phyloP scores from a whole-genome alignment of 106 monocot genomes.

The Dioscorea zingiberensis region DNA sequence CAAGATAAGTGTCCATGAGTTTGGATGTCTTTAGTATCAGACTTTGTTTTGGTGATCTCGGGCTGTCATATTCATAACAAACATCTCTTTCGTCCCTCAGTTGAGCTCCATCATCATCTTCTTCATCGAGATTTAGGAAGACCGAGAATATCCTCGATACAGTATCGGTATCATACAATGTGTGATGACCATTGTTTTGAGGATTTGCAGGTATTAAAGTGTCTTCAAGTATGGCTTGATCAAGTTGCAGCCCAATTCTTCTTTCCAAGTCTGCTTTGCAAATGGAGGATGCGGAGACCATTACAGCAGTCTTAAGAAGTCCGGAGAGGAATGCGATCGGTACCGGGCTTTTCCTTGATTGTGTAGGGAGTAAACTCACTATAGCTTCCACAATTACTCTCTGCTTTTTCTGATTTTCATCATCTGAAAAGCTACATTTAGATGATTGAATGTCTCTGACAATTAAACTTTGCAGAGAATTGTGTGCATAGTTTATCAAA shows the following conservation, averaged over 20 bases:
- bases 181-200: conserved; percentile 20
- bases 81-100: conserved; percentile 30
- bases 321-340: conserved; percentile 73
- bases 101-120: conserved; percentile 34
- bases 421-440: conserved; percentile 20
- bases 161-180: conserved; percentile 70
- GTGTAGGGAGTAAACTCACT: conserved; percentile 60
- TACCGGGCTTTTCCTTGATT: conserved; percentile 65
- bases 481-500: conserved; percentile 66
- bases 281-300: conserved; percentile 35
- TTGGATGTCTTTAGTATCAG: conserved; percentile 54
- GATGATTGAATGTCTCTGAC: conserved; percentile 17
- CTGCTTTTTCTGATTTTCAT: conserved; percentile 41
- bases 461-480: conserved; percentile 34
- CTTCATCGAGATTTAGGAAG: conserved; percentile 61
- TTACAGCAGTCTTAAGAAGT: conserved; percentile 55
- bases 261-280: conserved; percentile 68
- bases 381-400: conserved; percentile 46
- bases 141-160: conserved; percentile 53
- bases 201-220: conserved; percentile 49
- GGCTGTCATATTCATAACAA: conserved; percentile 53
- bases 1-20: conserved; percentile 82
- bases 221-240: conserved; percentile 78
- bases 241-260: conserved; percentile 69
- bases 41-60: conserved; percentile 62